Base-by-base conservation (phyloP, 1,284 basidiomycete species). In the Ustilago esculenta region DNA sequence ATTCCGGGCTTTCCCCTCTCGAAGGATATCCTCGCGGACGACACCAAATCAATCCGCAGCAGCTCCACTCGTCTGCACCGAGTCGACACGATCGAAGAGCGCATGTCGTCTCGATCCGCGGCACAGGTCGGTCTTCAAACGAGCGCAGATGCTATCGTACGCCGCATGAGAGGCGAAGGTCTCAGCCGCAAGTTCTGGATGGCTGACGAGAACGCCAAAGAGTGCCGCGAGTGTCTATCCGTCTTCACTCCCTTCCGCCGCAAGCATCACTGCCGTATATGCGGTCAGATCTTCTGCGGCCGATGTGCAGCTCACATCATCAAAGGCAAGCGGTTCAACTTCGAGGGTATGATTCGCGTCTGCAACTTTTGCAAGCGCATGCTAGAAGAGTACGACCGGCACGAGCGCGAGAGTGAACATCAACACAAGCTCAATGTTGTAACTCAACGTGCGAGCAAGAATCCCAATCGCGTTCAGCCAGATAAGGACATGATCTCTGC, bases 281-380 rank as follows among this genome's bases (percentile, higher is more conserved):
- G 80, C 42, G 79, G 77, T 14, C 79, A 80, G 53, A 81, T 82
- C 42, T 82, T 81, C 36, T 82, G 81, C 63, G 61, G 70, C 34
- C 53, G 72, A 92, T 78, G 95, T 81, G 94, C 95, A 3, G 94
- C 93, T n/a, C 95, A 97, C 77, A 91, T 98, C 75, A 93, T 98
- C 82, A 92, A 94, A 65, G 94, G 92, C 7, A 87, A 89, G n/a
- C 88, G 93, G 1, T 98, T 96, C 79, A 93, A 93, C 6, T 90
- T 93, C 61, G 89, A 94, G 52, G 93, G 92, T 25, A 91, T 91
- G 87, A 87, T 98, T 53, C 88, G 95, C 56, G 90, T 94, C 11
- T 98, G 94, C 84, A 96, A 97, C 77, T 86, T 96, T 18, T 98
- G 96, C 82, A 85, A 96, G 23, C 90, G 92, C 75, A 94, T 94